These are phyloP conservation scores for Fusarium secorum DNA, from an alignment of 2,329 filamentous ascomycete species.

Conservation along the genomic window DNA sequence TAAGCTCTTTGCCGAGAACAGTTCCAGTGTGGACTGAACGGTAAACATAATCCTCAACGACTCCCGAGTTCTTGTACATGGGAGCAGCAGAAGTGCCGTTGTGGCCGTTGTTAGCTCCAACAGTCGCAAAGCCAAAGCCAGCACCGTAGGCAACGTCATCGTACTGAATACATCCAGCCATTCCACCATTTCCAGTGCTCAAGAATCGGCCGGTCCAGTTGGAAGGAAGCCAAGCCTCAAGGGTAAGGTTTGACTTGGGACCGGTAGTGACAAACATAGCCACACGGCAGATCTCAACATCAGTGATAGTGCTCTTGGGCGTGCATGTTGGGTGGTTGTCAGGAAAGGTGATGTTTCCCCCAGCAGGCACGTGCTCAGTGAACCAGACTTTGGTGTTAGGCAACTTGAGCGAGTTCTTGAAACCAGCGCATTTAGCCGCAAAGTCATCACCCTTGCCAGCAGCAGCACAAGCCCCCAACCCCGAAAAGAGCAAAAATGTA, in stretches of 20 bases:
- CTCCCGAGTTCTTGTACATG: conserved; percentile 20
- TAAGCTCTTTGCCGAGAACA: conserved; percentile 22
- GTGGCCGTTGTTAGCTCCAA: conserved; percentile 56
- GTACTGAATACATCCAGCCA: conserved; percentile 56
- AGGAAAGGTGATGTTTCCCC: conserved; percentile 18
- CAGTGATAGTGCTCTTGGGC: conserved; percentile 20
- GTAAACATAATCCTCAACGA: conserved; percentile 28
- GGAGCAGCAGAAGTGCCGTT: conserved; percentile 21
- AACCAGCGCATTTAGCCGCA: conserved; percentile 19
- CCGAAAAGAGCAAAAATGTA: conserved; percentile 7
- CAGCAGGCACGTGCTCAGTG: conserved; percentile 25
- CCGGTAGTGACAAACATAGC: conserved; percentile 27
- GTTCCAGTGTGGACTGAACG: conserved; percentile 29
- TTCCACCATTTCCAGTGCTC: conserved; percentile 58
- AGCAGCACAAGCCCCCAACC: conserved; percentile 4
- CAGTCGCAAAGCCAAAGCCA: conserved; percentile 53
- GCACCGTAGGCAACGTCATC: conserved; percentile 48
- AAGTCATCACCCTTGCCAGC: conserved; percentile 8
- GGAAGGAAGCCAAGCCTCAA: conserved; percentile 58
- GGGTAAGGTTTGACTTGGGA: conserved; percentile 31
- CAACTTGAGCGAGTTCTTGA: conserved; percentile 18
- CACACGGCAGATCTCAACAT: conserved; percentile 30
- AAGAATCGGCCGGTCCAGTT: conserved; percentile 58
- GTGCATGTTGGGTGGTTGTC: conserved; percentile 25
- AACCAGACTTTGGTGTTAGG: conserved; percentile 33